Conservation (phyloP, 495 filamentous ascomycete species). For the Penicillium cosmopolitanum region DNA sequence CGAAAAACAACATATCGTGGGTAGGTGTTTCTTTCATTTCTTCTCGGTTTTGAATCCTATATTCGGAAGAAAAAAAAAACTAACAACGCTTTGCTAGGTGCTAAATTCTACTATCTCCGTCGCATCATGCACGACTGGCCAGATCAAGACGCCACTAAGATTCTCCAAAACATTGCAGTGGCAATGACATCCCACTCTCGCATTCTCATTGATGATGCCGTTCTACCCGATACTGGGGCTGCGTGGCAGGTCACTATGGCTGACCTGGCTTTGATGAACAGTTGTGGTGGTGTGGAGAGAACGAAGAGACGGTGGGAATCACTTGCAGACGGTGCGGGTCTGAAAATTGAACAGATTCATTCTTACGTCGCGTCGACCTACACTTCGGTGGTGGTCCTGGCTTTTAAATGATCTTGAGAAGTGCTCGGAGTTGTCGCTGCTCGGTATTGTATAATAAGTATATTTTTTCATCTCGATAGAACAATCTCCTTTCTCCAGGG, state of each 20-base stretch:
- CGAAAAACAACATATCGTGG: conserved; percentile 48
- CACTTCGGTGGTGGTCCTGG: conserved; percentile 30
- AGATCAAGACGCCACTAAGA: conserved; percentile 29
- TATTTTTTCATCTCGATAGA: neutral
- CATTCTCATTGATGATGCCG: conserved; percentile 45
- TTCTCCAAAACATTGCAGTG: conserved; percentile 37
- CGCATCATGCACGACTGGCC: conserved; percentile 46
- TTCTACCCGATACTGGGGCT: conserved; percentile 38
- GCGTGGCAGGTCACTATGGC: conserved; percentile 33
- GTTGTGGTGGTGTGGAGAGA: conserved; percentile 39
- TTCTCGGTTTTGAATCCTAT: neutral
- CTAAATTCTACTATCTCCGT: conserved; percentile 49
- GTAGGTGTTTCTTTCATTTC: conserved; percentile 16
- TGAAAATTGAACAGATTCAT: conserved; percentile 47
- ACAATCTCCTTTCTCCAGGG: neutral
- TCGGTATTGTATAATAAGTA: too few relatives aligned
- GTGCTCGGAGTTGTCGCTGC: neutral
- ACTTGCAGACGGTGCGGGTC: conserved; percentile 42
- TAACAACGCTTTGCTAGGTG: conserved; percentile 20
- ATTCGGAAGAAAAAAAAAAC: neutral
- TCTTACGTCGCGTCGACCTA: conserved; percentile 31
- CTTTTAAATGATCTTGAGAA: conserved; percentile 7
- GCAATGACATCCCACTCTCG: conserved; percentile 41
- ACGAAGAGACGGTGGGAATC: conserved; percentile 43
- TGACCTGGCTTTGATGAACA: conserved; percentile 44